Base-by-base conservation (phyloP, 176 grass and related monocot species). In the Carex littledalei region DNA sequence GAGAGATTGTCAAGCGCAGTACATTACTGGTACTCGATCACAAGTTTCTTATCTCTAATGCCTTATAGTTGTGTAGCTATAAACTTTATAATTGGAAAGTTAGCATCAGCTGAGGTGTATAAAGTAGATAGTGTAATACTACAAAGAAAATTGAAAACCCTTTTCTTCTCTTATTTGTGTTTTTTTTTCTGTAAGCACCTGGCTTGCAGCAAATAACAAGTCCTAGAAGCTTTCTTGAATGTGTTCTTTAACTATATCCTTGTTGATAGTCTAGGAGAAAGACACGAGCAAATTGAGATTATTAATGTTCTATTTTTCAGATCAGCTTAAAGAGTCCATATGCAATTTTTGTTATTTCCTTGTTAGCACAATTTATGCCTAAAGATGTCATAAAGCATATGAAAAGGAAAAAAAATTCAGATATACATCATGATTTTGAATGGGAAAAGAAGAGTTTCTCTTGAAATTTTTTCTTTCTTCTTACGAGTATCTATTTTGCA, bases 401-500 rank as follows among this genome's bases (percentile, higher is more conserved):
- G 21, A 3, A 31, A 20, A 15, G 5, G 5, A 77, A 49, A 21
- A 69, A 43, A 8, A 8, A 26, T 1, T 76, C 7, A 57, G 74
- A 15, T 78, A 31, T 78, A 24, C 6, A 32, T 57, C 24, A 78
- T 57, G 21, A 16, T 34, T 78, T 32, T 55, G 74, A 57, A 78
- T 76, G 11, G 50, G 14, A 57, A 55, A 78, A 32, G 20, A 77
- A 34, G 37, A 72, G 20, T 20, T 52, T 78, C 66, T 54, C 50
- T 34, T 31, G 49, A 56, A 45, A 39, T 47, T 21, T 3, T 2
- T 49, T 49, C 8, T 49, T 49, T 49, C 45, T 78, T 57, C 74
- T 78, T 78, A 78, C 15, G 32, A 57, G n/a, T 50, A 55, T 13
- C 0, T 81, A 47, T 81, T 39, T 83, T 82, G 71, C 88, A 94